Conservation (phyloP, 164 flowering plant species). For the Stephania japonica region DNA sequence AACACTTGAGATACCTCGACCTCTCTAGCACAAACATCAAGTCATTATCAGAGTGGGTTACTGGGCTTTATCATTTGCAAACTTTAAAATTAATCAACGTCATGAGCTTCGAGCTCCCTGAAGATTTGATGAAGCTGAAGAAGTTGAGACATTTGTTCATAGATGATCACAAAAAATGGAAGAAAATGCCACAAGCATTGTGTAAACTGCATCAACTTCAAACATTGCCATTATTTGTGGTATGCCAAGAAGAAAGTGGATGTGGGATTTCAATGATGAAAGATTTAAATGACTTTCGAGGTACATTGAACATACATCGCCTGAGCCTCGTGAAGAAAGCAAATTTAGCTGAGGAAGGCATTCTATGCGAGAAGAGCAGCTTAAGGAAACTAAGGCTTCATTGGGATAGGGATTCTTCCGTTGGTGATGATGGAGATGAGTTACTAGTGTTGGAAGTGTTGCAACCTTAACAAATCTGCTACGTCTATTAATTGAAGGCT, state of each 20-base stretch:
- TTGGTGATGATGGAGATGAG: no score
- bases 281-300: slow-evolving; percentile 4
- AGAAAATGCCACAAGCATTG: neutral
- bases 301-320: no score
- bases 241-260: neutral
- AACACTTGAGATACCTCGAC: slow-evolving; percentile 8
- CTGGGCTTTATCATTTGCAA: neutral
- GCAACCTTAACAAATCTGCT: no score
- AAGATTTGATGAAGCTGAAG: neutral
- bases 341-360: no score
- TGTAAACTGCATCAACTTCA: no score
- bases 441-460: no score
- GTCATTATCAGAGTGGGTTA: neutral
- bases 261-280: slow-evolving; percentile 5
- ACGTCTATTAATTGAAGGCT: no score
- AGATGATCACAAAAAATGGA: neutral
- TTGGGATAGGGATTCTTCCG: no score
- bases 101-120: neutral
- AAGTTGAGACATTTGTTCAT: neutral
- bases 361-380: no score
- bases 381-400: no score
- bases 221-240: neutral
- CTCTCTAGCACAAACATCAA: neutral
- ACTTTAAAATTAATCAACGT: neutral
- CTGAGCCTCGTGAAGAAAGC: no score